Conservation (phyloP, 768 basidiomycete species). For the Rhodotorula graminis region DNA sequence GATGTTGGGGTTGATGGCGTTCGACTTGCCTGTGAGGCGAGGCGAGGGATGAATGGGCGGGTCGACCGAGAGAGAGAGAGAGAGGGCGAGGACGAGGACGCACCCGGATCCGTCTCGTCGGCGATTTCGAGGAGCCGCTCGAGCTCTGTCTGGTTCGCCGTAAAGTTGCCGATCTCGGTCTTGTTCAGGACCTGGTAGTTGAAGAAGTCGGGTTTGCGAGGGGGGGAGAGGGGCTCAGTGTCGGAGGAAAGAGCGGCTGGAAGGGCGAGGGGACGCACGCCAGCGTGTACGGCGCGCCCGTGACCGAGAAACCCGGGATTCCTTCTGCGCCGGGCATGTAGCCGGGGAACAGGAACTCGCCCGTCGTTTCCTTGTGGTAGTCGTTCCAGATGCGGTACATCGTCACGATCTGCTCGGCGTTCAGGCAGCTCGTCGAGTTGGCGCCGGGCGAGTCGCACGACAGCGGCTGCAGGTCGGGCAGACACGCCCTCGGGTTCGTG, state of each 20-base stretch:
- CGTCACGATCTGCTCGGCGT: constrained; percentile 4
- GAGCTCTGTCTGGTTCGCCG: constrained; percentile 15
- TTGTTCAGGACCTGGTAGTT: not conserved
- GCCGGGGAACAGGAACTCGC: constrained; percentile 13
- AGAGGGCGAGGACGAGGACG: not conserved
- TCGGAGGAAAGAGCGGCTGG: too few relatives aligned
- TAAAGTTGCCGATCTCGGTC: constrained; percentile 3
- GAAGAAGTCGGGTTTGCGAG: constrained; percentile 2
- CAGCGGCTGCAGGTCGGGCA: constrained; percentile 39
- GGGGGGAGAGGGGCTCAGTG: too few relatives aligned
- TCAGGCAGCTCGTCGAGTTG: constrained; percentile 15
- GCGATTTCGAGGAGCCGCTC: constrained; percentile 18
- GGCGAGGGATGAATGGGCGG: not conserved
- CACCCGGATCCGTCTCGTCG: constrained; percentile 30
- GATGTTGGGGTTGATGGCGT: constrained; percentile 27
- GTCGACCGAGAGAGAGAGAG: too few relatives aligned
- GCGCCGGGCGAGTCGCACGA: not conserved
- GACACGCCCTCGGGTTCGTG: constrained; percentile 45
- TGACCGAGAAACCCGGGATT: constrained; percentile 6
- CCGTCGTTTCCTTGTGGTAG: not conserved
- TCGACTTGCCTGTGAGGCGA: not conserved
- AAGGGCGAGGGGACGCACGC: not conserved
- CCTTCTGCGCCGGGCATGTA: constrained; percentile 13
- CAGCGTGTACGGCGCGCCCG: constrained; percentile 14
- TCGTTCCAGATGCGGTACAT: constrained; percentile 23